phyloP scores from a whole-genome alignment of 1,284 basidiomycete genomes.

The Tilletia caries region DNA sequence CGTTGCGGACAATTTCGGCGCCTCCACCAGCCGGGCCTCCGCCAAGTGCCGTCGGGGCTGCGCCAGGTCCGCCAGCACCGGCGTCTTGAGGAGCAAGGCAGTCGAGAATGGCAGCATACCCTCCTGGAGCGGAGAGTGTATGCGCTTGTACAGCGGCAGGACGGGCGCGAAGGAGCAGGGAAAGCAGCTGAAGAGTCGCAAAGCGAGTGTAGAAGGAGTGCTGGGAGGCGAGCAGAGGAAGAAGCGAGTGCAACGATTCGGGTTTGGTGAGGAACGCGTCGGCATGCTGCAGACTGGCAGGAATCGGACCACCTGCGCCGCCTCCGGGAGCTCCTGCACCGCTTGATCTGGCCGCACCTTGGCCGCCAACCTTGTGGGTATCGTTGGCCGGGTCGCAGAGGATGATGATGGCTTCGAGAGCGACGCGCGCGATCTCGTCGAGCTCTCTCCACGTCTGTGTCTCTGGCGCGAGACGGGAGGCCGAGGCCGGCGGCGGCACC shows the following conservation, averaged over 20 bases:
- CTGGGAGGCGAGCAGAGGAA: slow-evolving; percentile 60
- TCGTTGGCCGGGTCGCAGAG: slow-evolving; percentile 29
- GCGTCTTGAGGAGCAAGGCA: slow-evolving; percentile 53
- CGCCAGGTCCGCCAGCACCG: slow-evolving; percentile 38
- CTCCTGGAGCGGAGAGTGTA: slow-evolving; percentile 77
- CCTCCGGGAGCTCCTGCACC: slow-evolving; percentile 70
- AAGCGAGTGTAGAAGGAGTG: slow-evolving; percentile 78
- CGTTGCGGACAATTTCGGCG: slow-evolving; percentile 51
- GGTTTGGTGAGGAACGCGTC: slow-evolving; percentile 65
- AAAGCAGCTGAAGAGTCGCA: slow-evolving; percentile 80
- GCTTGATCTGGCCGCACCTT: slow-evolving; percentile 15
- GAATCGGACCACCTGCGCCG: slow-evolving; percentile 4
- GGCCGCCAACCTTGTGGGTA: slow-evolving; percentile 10
- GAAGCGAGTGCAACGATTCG: slow-evolving; percentile 70
- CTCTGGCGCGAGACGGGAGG: slow-evolving; percentile 32
- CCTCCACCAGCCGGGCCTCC: slow-evolving; percentile 29
- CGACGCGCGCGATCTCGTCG: slow-evolving; percentile 39
- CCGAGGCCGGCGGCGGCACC: not conserved
- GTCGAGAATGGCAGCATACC: slow-evolving; percentile 68
- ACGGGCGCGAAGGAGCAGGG: slow-evolving; percentile 65
- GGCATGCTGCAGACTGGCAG: slow-evolving; percentile 14
- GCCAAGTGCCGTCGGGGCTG: slow-evolving; percentile 57
- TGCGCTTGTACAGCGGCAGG: slow-evolving; percentile 78
- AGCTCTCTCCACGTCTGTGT: slow-evolving; percentile 17
- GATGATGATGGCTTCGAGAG: slow-evolving; percentile 40